These are phyloP conservation scores for Pestalotiopsis sp. DNA, from an alignment of 2,329 filamentous ascomycete species.

Conservation along the genomic window DNA sequence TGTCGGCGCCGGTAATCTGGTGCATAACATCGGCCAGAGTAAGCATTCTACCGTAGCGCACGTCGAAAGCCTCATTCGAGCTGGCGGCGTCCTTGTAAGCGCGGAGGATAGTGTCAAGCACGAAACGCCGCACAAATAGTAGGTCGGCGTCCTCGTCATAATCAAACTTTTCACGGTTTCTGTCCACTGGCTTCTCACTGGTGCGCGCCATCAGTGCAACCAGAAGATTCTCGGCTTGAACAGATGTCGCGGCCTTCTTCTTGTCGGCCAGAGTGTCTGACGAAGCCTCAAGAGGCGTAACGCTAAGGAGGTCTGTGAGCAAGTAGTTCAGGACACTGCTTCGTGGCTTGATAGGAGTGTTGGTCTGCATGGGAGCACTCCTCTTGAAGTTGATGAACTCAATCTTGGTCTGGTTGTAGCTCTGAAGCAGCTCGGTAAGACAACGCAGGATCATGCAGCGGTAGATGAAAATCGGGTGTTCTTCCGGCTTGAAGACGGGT, in stretches of 20 bases:
- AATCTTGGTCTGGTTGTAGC: conserved; percentile 92
- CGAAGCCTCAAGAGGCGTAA: conserved; percentile 64
- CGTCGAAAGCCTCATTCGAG: conserved; percentile 78
- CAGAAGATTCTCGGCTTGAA: conserved; percentile 82
- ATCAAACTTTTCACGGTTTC: conserved; percentile 57
- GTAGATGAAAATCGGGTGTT: conserved; percentile 96
- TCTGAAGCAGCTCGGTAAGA: conserved; percentile 84
- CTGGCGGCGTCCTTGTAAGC: conserved; percentile 86
- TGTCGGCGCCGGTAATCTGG: conserved; percentile 78
- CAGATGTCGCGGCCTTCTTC: conserved; percentile 83
- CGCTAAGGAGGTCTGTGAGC: conserved; percentile 73
- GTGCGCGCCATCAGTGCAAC: conserved; percentile 89
- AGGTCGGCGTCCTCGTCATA: conserved; percentile 82
- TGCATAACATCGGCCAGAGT: conserved; percentile 90
- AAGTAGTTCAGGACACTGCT: conserved; percentile 94
- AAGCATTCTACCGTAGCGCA: conserved; percentile 85
- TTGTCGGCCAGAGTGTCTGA: conserved; percentile 76
- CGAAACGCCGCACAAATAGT: conserved; percentile 90
- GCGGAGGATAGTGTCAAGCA: conserved; percentile 88
- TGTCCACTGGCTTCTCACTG: conserved; percentile 69
- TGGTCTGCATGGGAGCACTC: conserved; percentile 79
- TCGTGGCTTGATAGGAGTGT: conserved; percentile 90
- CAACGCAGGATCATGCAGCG: conserved; percentile 94
- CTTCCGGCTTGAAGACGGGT: conserved; percentile 81
- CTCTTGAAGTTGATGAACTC: conserved; percentile 99